Conservation (phyloP, 192 early-diverging fungal genomes). For the Umbelopsis sp. region DNA sequence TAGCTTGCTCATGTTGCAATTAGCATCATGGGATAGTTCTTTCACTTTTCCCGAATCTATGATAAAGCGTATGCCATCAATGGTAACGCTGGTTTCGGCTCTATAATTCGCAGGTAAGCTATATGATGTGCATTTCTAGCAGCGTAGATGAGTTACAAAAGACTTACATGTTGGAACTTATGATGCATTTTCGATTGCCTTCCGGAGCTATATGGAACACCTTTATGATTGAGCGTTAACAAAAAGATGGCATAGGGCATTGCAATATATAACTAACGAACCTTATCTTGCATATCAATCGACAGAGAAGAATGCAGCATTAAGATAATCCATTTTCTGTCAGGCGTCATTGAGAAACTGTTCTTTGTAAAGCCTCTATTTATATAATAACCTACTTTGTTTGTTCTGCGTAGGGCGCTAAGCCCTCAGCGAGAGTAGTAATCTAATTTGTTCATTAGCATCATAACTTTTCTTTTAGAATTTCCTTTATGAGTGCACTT, state of each 20-base stretch:
- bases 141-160: neutral
- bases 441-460: conserved; percentile 34
- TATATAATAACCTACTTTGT: conserved; percentile 47
- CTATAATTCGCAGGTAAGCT: conserved; percentile 21
- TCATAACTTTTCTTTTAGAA: neutral
- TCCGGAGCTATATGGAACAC: conserved; percentile 65
- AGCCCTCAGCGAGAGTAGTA: conserved; percentile 51
- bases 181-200: conserved; percentile 62
- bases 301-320: conserved; percentile 65
- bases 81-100: conserved; percentile 50
- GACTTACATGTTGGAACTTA: conserved; percentile 63
- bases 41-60: conserved; percentile 74
- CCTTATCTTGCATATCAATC: conserved; percentile 69
- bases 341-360: conserved; percentile 1
- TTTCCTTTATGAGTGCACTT: neutral
- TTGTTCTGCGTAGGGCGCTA: conserved; percentile 54
- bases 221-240: neutral
- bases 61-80: conserved; percentile 72
- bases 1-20: conserved; percentile 50
- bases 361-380: neutral
- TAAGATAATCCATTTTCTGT: conserved; percentile 66
- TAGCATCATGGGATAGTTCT: conserved; percentile 63
- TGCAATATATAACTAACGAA: neutral
- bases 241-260: neutral
- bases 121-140: no score